Conservation (phyloP, 2,329 filamentous ascomycete genomes). For the Cercospora sp. region DNA sequence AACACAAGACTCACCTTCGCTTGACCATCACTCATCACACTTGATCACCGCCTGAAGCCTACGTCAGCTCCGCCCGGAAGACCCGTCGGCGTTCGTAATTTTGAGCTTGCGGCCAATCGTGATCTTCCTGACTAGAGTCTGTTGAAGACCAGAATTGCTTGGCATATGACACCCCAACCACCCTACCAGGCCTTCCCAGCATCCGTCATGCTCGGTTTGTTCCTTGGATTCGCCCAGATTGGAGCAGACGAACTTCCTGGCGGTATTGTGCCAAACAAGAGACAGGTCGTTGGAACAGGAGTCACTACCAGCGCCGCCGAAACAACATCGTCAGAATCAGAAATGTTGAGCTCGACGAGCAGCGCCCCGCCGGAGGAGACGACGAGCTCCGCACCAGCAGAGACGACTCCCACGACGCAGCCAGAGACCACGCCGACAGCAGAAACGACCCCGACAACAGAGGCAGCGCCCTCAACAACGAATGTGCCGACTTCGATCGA, state of each 20-base stretch:
- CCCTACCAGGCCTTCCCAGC: constrained; percentile 1
- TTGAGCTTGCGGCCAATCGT: not conserved
- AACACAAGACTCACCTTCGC: not conserved
- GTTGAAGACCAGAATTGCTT: not conserved
- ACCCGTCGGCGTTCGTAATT: not conserved
- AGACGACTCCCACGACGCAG: constrained; percentile 1
- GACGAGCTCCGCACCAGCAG: not conserved
- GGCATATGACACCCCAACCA: constrained; percentile 16
- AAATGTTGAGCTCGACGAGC: constrained; percentile 12
- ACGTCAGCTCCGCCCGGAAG: not conserved
- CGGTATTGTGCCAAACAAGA: constrained; percentile 38
- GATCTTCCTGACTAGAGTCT: not conserved
- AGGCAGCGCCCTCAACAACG: constrained; percentile 21
- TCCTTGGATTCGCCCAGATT: constrained; percentile 37
- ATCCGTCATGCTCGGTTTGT: constrained; percentile 33
- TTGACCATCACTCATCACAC: not conserved
- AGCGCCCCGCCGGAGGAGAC: constrained; percentile 15
- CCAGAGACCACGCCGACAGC: constrained; percentile 17
- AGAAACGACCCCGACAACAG: constrained; percentile 18
- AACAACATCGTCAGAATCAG: constrained; percentile 16
- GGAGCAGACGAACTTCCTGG: constrained; percentile 34
- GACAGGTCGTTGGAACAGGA: constrained; percentile 38
- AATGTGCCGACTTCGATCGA: constrained; percentile 29
- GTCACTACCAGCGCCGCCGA: constrained; percentile 23
- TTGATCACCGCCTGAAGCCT: not conserved